Percentiles rank a stretch among this genome's conserved stretches.
These are phyloP conservation scores for Jatropha podagrica DNA, from an alignment of 441 rosid genomes.

Conservation along the genomic window DNA sequence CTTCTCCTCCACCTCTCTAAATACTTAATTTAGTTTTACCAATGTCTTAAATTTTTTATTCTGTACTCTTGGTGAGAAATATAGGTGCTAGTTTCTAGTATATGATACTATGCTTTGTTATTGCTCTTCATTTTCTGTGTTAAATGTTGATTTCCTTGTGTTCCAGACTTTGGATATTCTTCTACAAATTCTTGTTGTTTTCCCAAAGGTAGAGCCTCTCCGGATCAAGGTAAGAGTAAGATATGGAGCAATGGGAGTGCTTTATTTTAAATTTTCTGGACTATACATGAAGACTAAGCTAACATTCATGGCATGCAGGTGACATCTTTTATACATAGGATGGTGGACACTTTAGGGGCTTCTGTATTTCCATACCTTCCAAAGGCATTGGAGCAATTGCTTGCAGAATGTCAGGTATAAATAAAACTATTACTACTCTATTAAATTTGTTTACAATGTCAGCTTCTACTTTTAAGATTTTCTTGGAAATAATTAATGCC, in stretches of 20 bases:
- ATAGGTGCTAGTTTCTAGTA: background rate
- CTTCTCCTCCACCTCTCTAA: background rate
- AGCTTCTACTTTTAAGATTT: background rate
- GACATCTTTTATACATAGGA: slow-evolving; percentile 83
- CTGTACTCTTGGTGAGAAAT: background rate
- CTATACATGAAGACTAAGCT: slow-evolving; percentile 19
- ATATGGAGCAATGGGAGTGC: slow-evolving; percentile 12
- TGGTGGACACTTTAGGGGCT: slow-evolving; percentile 89
- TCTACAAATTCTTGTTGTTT: slow-evolving; percentile 70
- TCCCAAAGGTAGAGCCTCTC: slow-evolving; percentile 76
- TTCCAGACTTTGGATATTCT: slow-evolving; percentile 87
- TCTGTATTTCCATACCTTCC: slow-evolving; percentile 92
- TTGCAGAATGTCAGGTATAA: slow-evolving; percentile 85
- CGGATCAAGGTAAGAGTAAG: slow-evolving; percentile 66
- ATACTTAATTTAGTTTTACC: background rate
- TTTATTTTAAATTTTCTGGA: slow-evolving; percentile 17
- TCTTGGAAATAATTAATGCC: background rate
- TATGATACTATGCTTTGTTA: background rate
- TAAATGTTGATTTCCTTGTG: background rate
- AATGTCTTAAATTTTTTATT: background rate
- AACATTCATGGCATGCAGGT: slow-evolving; percentile 49
- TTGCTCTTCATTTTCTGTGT: background rate
- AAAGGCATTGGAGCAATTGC: slow-evolving; percentile 81
- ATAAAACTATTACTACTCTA: background rate
- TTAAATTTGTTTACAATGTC: background rate